Conservation (phyloP, 2,329 filamentous ascomycete genomes). For the Colletotrichum gigasporum region DNA sequence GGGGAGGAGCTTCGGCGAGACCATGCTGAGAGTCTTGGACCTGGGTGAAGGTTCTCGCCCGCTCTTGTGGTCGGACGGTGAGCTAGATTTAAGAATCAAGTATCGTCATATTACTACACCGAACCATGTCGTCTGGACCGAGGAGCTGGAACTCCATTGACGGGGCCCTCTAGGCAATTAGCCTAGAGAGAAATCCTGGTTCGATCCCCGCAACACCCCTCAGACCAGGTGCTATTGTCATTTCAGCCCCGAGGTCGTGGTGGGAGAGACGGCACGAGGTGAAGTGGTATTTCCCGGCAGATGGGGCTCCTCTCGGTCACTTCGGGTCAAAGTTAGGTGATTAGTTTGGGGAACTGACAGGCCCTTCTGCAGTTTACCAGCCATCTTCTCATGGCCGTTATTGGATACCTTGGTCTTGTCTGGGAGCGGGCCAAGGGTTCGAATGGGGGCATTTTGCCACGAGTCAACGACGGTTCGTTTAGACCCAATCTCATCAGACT, state of each 20-base stretch:
- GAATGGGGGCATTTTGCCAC: not conserved
- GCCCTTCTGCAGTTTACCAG: slow-evolving; percentile 7
- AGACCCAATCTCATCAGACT: not conserved
- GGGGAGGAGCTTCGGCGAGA: slow-evolving; percentile 39
- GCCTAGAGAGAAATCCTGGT: not conserved
- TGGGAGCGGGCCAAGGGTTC: not conserved
- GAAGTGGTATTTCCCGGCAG: slow-evolving; percentile 1
- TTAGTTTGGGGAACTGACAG: not conserved
- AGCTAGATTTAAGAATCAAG: not conserved
- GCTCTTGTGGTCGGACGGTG: not conserved
- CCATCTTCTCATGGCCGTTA: not conserved
- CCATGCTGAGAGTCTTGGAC: slow-evolving; percentile 1
- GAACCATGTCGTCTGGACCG: not conserved
- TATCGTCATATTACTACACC: slow-evolving; percentile 10
- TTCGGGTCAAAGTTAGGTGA: slow-evolving; percentile 25
- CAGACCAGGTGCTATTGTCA: not conserved
- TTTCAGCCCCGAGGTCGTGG: not conserved
- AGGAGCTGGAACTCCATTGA: not conserved
- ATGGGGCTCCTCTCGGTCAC: slow-evolving; percentile 15
- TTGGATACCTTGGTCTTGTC: not conserved
- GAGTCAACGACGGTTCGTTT: too few species aligned
- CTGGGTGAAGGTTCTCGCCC: too few species aligned
- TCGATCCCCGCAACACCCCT: not conserved
- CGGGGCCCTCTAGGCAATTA: not conserved
- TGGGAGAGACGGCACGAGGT: not conserved